phyloP scores from a whole-genome alignment of 1,284 basidiomycete species.

The Kalmanozyma brasiliensis region DNA sequence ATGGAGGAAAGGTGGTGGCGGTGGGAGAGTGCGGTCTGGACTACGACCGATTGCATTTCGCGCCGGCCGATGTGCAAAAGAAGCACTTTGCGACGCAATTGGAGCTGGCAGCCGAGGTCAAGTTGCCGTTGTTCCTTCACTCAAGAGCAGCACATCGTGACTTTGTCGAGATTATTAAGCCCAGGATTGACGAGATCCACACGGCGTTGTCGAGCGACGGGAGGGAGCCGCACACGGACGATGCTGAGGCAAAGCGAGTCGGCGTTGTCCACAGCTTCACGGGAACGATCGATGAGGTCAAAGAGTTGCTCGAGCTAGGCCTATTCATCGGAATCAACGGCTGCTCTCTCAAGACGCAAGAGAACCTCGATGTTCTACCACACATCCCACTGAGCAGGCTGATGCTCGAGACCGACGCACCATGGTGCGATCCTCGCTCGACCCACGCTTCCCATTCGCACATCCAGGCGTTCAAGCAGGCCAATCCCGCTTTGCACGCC shows the following conservation, averaged over 20 bases:
- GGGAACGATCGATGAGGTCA: slow-evolving; percentile 76
- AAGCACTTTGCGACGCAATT: slow-evolving; percentile 80
- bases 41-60: slow-evolving; percentile 83
- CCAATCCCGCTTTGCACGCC: slow-evolving; percentile 69
- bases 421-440: slow-evolving; percentile 82
- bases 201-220: not conserved
- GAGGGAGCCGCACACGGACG: slow-evolving; percentile 7
- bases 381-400: slow-evolving; percentile 76
- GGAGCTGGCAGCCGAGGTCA: slow-evolving; percentile 76
- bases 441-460: slow-evolving; percentile 78
- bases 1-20: slow-evolving; percentile 70
- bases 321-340: slow-evolving; percentile 78
- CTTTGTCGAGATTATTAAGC: slow-evolving; percentile 75
- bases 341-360: slow-evolving; percentile 82
- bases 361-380: slow-evolving; percentile 76
- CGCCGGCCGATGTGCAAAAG: slow-evolving; percentile 75
- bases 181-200: slow-evolving; percentile 28
- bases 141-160: slow-evolving; percentile 76
- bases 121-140: slow-evolving; percentile 85
- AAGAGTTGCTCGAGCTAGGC: slow-evolving; percentile 74
- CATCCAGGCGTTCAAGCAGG: slow-evolving; percentile 72
- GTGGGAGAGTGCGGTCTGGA: slow-evolving; percentile 90
- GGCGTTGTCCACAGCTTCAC: slow-evolving; percentile 87
- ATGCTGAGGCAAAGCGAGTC: slow-evolving; percentile 21
- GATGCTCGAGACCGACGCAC: slow-evolving; percentile 78